A percentile compares a stretch with the other conserved stretches of the same genome.
phyloP scores from a whole-genome alignment of 768 basidiomycete species.

The Mycena floridula region DNA sequence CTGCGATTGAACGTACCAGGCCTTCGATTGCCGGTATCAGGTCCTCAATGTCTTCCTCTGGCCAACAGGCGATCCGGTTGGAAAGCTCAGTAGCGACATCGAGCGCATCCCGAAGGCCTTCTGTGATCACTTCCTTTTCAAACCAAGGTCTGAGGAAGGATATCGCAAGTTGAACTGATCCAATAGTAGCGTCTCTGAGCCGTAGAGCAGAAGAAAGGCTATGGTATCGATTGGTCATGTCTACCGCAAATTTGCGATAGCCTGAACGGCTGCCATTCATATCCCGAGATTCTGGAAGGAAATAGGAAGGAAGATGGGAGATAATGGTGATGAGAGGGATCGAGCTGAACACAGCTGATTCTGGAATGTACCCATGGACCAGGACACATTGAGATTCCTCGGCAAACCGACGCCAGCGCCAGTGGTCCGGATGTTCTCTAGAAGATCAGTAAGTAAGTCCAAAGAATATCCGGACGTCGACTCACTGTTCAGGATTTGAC shows the following conservation, averaged over 20 bases:
- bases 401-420: conserved; percentile 74
- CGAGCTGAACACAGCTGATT: conserved; percentile 60
- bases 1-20: conserved; percentile 55
- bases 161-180: conserved; percentile 62
- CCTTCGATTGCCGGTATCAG: conserved; percentile 41
- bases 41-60: conserved; percentile 35
- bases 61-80: conserved; percentile 55
- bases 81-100: conserved; percentile 35
- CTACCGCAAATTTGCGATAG: conserved; percentile 67
- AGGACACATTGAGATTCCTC: conserved; percentile 74
- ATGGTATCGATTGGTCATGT: conserved; percentile 59
- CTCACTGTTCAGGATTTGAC: conserved; percentile 51
- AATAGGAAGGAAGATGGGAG: conserved; percentile 68
- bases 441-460: neutral
- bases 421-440: conserved; percentile 58
- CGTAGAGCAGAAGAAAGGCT: conserved; percentile 47
- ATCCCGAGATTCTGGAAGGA: conserved; percentile 36
- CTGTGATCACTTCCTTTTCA: conserved; percentile 21
- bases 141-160: conserved; percentile 69
- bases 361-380: conserved; percentile 62
- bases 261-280: conserved; percentile 51
- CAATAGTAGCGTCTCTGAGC: conserved; percentile 59
- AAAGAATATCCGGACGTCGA: neutral
- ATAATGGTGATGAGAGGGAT: conserved; percentile 62
- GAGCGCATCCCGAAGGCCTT: conserved; percentile 12